These are phyloP conservation scores for Cyclotella distinguenda DNA, from an alignment of 108 stramenopile genomes.

Conservation along the genomic window DNA sequence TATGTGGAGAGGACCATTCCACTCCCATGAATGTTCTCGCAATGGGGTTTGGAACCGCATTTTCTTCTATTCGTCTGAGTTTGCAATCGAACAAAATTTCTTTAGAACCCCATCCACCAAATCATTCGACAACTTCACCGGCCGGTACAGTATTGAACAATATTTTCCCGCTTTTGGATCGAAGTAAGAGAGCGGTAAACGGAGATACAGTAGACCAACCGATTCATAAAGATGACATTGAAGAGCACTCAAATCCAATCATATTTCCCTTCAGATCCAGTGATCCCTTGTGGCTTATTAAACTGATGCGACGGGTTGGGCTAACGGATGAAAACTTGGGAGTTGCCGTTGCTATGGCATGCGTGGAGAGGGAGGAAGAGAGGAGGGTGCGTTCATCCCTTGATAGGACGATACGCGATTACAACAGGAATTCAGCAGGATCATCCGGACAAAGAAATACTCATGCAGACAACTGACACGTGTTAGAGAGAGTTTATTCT, in stretches of 20 bases:
- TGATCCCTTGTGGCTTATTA: slow-evolving; percentile 33
- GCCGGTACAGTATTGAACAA: background rate
- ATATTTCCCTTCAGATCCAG: slow-evolving; percentile 15
- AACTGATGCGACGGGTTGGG: slow-evolving; percentile 26
- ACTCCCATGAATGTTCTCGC: slow-evolving; percentile 28
- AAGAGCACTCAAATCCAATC: background rate
- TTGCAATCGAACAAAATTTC: slow-evolving; percentile 4
- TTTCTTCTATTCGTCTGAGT: slow-evolving; percentile 17
- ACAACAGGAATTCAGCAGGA: too few species aligned
- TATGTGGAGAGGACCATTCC: background rate
- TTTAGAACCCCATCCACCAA: background rate
- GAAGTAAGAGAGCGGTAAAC: background rate
- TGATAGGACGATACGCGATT: too few species aligned
- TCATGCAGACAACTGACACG: too few species aligned
- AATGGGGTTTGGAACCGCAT: slow-evolving; percentile 30
- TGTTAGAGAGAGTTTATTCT: too few species aligned
- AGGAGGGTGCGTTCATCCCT: slow-evolving; percentile 26
- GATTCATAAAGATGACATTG: background rate
- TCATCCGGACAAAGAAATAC: too few species aligned
- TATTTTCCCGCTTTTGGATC: too few species aligned
- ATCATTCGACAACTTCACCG: background rate
- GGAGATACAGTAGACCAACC: background rate
- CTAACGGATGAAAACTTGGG: slow-evolving; percentile 36
- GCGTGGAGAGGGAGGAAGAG: slow-evolving; percentile 39
- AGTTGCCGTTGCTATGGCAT: slow-evolving; percentile 28